A percentile compares a stretch with the other conserved stretches of the same genome.
Evolutionary conservation across 164 flowering plant genomes (phyloP).

Genomic region (Taxillus chinensis): DNA sequence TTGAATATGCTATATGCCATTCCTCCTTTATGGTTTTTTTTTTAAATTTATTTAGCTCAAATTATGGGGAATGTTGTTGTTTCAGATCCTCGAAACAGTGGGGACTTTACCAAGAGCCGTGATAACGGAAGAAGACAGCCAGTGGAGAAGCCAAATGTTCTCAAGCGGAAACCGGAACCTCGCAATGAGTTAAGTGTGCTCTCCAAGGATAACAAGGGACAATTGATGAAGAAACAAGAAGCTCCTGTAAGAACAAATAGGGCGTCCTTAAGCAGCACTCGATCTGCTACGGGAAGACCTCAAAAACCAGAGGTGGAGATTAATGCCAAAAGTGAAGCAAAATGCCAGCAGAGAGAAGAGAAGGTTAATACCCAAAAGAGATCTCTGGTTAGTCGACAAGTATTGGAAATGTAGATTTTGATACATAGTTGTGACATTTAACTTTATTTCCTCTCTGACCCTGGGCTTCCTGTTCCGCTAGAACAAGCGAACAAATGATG

Average conservation of each 20-base stretch:
- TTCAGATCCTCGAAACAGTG: constrained; percentile 59
- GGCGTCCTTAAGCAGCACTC: constrained; percentile 18
- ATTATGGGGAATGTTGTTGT: constrained; percentile 16
- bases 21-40: constrained; percentile 10
- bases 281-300: constrained; percentile 48
- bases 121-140: constrained; percentile 36
- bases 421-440: not conserved
- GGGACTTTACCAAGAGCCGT: constrained; percentile 40
- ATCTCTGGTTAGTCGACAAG: constrained; percentile 27
- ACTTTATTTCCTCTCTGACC: constrained; percentile 2
- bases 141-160: constrained; percentile 14
- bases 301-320: constrained; percentile 23
- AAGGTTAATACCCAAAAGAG: constrained; percentile 23
- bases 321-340: constrained; percentile 20
- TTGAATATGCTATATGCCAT: constrained; percentile 12
- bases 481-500: constrained; percentile 33
- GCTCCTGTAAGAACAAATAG: constrained; percentile 28
- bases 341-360: constrained; percentile 29
- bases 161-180: constrained; percentile 21
- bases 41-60: constrained; percentile 17
- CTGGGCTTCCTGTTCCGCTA: constrained; percentile 10
- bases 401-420: not conserved
- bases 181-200: constrained; percentile 11
- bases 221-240: constrained; percentile 27
- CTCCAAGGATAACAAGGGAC: constrained; percentile 31